phyloP scores from a whole-genome alignment of 2,329 filamentous ascomycete species.

The Chaetomium sp. region DNA sequence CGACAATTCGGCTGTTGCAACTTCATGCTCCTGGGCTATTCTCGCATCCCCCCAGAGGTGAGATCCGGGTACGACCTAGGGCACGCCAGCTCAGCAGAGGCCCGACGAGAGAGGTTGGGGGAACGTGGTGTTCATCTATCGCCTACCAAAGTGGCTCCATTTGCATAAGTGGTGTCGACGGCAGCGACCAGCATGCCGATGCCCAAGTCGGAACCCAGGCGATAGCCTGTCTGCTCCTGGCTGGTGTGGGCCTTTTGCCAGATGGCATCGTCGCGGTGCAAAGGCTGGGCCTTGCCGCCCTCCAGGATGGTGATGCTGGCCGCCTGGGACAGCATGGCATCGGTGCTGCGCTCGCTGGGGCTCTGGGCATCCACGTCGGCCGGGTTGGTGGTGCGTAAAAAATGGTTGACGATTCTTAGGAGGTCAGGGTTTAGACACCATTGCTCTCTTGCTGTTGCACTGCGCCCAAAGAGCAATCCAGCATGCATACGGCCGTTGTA shows the following conservation, averaged over 20 bases:
- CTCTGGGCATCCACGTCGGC: constrained; percentile 2
- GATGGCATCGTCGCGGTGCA: constrained; percentile 7
- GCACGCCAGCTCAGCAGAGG: constrained; percentile 3
- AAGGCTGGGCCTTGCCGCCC: constrained; percentile 4
- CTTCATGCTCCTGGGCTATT: constrained; percentile 2
- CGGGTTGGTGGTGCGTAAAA: constrained; percentile 7
- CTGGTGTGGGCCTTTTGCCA: constrained; percentile 4
- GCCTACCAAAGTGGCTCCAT: constrained; percentile 5
- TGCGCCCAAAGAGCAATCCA: constrained; percentile 5
- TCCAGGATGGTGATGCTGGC: constrained; percentile 4
- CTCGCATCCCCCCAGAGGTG: constrained; percentile 6
- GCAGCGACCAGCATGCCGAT: constrained; percentile 5
- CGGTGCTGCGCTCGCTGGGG: constrained; percentile 2
- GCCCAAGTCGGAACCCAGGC: constrained; percentile 3
- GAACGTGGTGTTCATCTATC: constrained; percentile 1
- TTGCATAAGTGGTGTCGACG: constrained; percentile 7
- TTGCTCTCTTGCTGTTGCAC: constrained; percentile 5
- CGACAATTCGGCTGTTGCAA: constrained; percentile 4
- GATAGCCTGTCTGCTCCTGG: constrained; percentile 4
- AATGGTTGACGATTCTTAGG: constrained; percentile 4
- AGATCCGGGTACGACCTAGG: constrained; percentile 6
- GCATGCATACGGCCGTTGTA: constrained; percentile 4
- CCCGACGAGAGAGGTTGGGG: background rate
- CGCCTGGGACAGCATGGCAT: constrained; percentile 2
- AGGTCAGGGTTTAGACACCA: constrained; percentile 7